Percentiles rank a stretch among this genome's conserved stretches.
phyloP scores from a whole-genome alignment of 2,329 filamentous ascomycete species.

The Chrysoporthe puriensis region DNA sequence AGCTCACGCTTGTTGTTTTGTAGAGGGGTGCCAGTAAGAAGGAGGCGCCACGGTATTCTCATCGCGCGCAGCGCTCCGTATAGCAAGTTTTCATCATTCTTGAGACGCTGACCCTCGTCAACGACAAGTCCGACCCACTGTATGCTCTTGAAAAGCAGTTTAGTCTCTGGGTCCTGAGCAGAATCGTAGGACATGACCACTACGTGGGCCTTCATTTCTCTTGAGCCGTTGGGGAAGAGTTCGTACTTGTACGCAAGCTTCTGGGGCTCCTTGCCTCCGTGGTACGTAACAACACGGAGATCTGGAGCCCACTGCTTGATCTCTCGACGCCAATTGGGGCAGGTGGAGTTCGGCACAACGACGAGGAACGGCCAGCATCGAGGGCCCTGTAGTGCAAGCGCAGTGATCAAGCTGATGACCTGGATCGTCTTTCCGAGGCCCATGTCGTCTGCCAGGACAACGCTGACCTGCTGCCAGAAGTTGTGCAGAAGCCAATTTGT shows the following conservation, averaged over 20 bases:
- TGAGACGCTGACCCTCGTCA: conserved; percentile 93
- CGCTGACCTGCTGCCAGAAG: conserved; percentile 80
- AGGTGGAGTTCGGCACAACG: conserved; percentile 92
- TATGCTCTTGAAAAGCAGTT: conserved; percentile 67
- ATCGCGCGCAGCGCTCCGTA: conserved; percentile 76
- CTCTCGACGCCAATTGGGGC: conserved; percentile 96
- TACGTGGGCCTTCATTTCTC: conserved; percentile 81
- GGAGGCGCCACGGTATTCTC: conserved; percentile 78
- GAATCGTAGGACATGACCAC: conserved; percentile 96
- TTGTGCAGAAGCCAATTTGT: conserved; percentile 95
- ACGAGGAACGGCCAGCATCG: conserved; percentile 90
- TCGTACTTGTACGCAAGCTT: conserved; percentile 81
- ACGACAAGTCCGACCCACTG: conserved; percentile 89
- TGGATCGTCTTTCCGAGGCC: conserved; percentile 97
- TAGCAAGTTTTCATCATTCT: conserved; percentile 85
- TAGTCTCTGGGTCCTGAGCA: conserved; percentile 72
- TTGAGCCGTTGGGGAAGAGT: conserved; percentile 70
- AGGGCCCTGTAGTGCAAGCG: conserved; percentile 68
- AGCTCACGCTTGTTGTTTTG: conserved; percentile 96
- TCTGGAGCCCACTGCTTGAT: conserved; percentile 91
- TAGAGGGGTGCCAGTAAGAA: conserved; percentile 88
- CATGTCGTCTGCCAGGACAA: conserved; percentile 97
- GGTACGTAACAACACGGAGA: conserved; percentile 88
- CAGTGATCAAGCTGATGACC: conserved; percentile 79
- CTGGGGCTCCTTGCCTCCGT: conserved; percentile 75